Evolutionary conservation across 2,329 filamentous ascomycete genomes (phyloP).

Genomic region (Aspergillus novoparasiticus): DNA sequence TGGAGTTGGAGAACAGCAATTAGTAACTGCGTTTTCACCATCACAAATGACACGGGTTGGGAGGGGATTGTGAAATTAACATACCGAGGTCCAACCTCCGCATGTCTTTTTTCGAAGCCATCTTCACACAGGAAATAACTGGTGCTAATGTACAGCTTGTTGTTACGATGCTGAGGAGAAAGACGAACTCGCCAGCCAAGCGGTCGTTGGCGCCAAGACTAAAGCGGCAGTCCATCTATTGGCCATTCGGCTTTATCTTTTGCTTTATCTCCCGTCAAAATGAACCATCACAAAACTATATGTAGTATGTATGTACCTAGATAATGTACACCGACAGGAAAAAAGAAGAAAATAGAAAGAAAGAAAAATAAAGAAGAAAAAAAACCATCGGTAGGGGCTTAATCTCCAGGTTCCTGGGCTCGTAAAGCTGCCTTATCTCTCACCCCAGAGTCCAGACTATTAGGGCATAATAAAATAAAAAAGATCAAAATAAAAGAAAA

Average conservation of each 20-base stretch:
- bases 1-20: conserved; percentile 42
- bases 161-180: conserved; percentile 5
- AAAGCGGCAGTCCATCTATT: conserved; percentile 18
- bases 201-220: conserved; percentile 23
- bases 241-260: conserved; percentile 4
- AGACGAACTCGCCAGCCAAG: conserved; percentile 13
- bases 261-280: not conserved
- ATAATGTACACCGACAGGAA: not conserved
- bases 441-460: no score
- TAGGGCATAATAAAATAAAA: not conserved
- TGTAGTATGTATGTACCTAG: not conserved
- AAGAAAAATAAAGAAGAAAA: no score
- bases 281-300: no score
- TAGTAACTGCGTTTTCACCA: conserved; percentile 12
- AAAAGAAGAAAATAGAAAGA: no score
- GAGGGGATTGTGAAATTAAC: conserved; percentile 28
- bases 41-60: not conserved
- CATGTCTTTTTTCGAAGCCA: conserved; percentile 76
- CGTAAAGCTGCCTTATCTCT: not conserved
- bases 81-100: conserved; percentile 72
- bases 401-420: not conserved
- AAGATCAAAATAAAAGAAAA: not conserved
- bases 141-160: conserved; percentile 5
- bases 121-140: conserved; percentile 36
- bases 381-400: not conserved